Percentiles rank a stretch among this genome's conserved stretches.
phyloP scores from a whole-genome alignment of 805 yeast genomes.

The Wickerhamomyces ciferrii region DNA sequence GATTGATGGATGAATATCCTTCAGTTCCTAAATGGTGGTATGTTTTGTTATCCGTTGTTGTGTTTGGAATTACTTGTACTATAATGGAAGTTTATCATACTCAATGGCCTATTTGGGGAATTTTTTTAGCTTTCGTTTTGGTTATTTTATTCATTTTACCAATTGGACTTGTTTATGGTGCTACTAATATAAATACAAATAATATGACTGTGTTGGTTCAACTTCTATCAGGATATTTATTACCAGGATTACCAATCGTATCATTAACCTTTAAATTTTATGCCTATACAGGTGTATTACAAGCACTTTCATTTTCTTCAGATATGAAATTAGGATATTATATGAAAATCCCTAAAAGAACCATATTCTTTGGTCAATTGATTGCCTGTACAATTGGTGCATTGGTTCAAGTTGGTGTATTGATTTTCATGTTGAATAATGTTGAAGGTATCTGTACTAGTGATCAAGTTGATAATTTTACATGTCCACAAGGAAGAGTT shows the following conservation, averaged over 20 bases:
- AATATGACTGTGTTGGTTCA: slow-evolving; percentile 32
- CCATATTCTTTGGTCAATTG: slow-evolving; percentile 48
- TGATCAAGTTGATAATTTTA: slow-evolving; percentile 38
- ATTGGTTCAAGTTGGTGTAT: slow-evolving; percentile 35
- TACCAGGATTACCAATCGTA: slow-evolving; percentile 58
- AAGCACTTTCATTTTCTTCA: slow-evolving; percentile 47
- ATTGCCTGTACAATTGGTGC: slow-evolving; percentile 39
- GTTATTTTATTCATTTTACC: slow-evolving; percentile 55
- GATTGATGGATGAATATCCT: slow-evolving; percentile 51
- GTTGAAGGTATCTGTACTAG: slow-evolving; percentile 37
- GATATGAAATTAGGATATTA: slow-evolving; percentile 66
- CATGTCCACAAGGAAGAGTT: slow-evolving; percentile 39
- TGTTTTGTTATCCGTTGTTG: slow-evolving; percentile 40
- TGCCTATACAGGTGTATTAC: slow-evolving; percentile 48
- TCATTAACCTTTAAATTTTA: slow-evolving; percentile 58
- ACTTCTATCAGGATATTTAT: slow-evolving; percentile 57
- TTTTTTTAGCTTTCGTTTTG: slow-evolving; percentile 51
- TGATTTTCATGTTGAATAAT: slow-evolving; percentile 34
- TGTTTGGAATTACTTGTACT: slow-evolving; percentile 35
- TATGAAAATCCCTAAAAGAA: slow-evolving; percentile 56
- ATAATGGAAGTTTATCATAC: slow-evolving; percentile 28
- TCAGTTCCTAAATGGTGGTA: slow-evolving; percentile 70
- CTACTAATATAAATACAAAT: slow-evolving; percentile 55
- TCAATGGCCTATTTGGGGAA: slow-evolving; percentile 51
- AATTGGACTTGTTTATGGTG: slow-evolving; percentile 53